These are phyloP conservation scores for Waltiozyma sp. DNA, from an alignment of 1,139 yeast species.

Conservation along the genomic window DNA sequence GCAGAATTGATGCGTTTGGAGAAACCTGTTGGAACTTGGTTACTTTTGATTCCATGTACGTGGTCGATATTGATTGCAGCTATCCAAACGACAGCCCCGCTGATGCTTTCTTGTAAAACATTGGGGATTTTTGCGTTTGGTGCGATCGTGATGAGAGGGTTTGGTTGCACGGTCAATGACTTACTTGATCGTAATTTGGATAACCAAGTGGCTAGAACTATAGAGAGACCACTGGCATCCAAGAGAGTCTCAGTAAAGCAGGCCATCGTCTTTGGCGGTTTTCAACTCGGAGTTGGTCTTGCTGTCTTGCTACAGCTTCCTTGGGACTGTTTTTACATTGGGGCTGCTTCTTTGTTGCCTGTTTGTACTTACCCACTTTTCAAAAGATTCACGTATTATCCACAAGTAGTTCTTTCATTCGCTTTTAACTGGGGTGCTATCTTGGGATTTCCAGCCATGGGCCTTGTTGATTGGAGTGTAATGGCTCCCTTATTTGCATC, in stretches of 20 bases:
- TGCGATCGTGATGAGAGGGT: conserved; percentile 88
- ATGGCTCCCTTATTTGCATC: conserved; percentile 72
- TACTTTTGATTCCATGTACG: conserved; percentile 68
- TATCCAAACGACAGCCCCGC: conserved; percentile 55
- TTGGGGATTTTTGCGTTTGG: conserved; percentile 69
- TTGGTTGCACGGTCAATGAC: conserved; percentile 95
- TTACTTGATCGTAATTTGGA: conserved; percentile 76
- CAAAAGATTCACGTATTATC: conserved; percentile 89
- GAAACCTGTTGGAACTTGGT: conserved; percentile 87
- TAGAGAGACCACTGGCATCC: conserved; percentile 83
- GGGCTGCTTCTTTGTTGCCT: conserved; percentile 69
- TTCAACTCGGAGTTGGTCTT: conserved; percentile 64
- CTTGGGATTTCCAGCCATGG: conserved; percentile 93
- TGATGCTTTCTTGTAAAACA: conserved; percentile 47
- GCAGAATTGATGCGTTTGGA: conserved; percentile 88
- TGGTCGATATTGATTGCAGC: conserved; percentile 64
- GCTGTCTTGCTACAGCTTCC: conserved; percentile 68
- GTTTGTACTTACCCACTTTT: conserved; percentile 86
- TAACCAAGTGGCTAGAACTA: conserved; percentile 74
- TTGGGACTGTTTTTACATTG: conserved; percentile 68
- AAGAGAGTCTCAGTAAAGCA: conserved; percentile 65
- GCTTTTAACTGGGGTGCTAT: conserved; percentile 95
- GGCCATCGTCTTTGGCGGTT: conserved; percentile 67
- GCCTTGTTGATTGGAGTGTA: conserved; percentile 62
- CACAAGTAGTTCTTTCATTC: conserved; percentile 71